Evolutionary conservation across 192 early-diverging fungal species (phyloP).

Genomic region (Ambispora gerdemannii): DNA sequence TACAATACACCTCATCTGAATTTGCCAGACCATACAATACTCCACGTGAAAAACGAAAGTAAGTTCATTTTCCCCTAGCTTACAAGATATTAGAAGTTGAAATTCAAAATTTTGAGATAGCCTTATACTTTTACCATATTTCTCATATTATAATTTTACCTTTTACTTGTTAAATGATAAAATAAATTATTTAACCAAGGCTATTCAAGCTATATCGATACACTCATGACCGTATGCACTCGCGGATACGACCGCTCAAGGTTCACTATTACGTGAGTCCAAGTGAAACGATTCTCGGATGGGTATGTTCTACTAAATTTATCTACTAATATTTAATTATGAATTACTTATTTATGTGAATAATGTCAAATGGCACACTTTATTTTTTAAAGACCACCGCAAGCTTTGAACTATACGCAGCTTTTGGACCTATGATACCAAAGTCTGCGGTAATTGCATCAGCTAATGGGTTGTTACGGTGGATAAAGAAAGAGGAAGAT

Average conservation of each 20-base stretch:
- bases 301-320: constrained; percentile 43
- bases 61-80: constrained; percentile 24
- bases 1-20: constrained; percentile 66
- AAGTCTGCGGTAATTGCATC: constrained; percentile 62
- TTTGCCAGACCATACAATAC: constrained; percentile 59
- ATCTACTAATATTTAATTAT: background rate
- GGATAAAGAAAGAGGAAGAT: constrained; percentile 76
- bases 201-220: constrained; percentile 60
- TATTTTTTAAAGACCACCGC: constrained; percentile 49
- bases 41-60: constrained; percentile 50
- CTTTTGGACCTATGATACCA: constrained; percentile 57
- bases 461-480: constrained; percentile 67
- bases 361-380: background rate
- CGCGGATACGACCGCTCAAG: constrained; percentile 49
- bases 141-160: constrained; percentile 42
- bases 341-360: too few species aligned
- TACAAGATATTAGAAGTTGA: constrained; percentile 15
- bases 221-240: constrained; percentile 56
- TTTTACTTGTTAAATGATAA: constrained; percentile 44
- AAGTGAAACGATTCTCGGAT: constrained; percentile 58
- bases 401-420: constrained; percentile 70
- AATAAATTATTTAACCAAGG: constrained; percentile 36
- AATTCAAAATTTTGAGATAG: too few species aligned
- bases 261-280: constrained; percentile 50
- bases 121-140: too few species aligned